A percentile compares a stretch with the other conserved stretches of the same genome.
Evolutionary conservation across 2,329 filamentous ascomycete genomes (phyloP).

Genomic region (Arthrinium phaeospermum): DNA sequence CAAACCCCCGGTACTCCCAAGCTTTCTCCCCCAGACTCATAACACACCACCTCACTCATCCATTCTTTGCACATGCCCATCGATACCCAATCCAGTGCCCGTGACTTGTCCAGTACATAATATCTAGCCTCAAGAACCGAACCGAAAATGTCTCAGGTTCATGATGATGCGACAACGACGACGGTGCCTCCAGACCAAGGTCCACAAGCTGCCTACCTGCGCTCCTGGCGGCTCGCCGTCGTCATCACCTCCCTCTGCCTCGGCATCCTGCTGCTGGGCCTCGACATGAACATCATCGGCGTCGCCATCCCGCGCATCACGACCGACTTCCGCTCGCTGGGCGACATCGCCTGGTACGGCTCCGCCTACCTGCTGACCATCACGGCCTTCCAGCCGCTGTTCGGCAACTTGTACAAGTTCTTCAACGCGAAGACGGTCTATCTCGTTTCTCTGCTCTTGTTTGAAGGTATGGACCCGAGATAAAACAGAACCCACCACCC

Average conservation of each 20-base stretch:
- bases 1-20: too few relatives aligned
- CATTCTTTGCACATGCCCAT: too few relatives aligned
- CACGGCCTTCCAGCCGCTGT: constrained; percentile 40
- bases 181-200: too few relatives aligned
- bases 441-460: constrained; percentile 40
- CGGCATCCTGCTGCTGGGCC: constrained; percentile 31
- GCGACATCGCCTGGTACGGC: constrained; percentile 54
- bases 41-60: too few relatives aligned
- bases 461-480: constrained; percentile 27
- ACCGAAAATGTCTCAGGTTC: too few relatives aligned
- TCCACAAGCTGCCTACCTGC: too few relatives aligned
- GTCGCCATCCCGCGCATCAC: constrained; percentile 45
- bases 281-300: constrained; percentile 45
- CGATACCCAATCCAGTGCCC: too few relatives aligned
- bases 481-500: not conserved
- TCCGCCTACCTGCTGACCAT: constrained; percentile 44
- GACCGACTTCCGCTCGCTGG: constrained; percentile 43
- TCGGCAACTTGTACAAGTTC: constrained; percentile 43
- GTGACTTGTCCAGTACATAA: too few relatives aligned
- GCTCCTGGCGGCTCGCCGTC: constrained; percentile 18
- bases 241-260: constrained; percentile 33
- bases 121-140: too few relatives aligned
- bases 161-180: too few relatives aligned
- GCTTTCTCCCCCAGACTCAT: not conserved
- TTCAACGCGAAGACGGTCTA: constrained; percentile 44